Evolutionary conservation across 257 asterid species (phyloP), one percentile per base, ranked within the genome.

Genomic region (Striga asiatica): DNA sequence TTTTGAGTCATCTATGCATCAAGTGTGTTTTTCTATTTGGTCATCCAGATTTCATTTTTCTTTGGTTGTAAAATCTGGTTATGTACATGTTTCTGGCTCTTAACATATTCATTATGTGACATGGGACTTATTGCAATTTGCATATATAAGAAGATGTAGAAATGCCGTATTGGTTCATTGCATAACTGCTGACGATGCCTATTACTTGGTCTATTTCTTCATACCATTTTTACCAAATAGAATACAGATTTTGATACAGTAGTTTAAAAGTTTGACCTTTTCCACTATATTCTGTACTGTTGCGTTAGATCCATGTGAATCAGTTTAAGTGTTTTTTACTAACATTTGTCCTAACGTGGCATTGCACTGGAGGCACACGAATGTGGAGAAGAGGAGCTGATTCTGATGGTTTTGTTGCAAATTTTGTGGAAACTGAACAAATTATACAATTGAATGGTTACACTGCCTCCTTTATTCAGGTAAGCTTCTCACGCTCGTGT

Each of bases 361-460:
- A 50, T 61, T 51, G 61, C 39, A 50, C 37, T 65, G 53, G 71
- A 93, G 99, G 99, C 56, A 93, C 99, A 41, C 80, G 97, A 66
- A 76, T 93, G 99, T 93, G 99, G 99, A 83, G 97, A 83, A 93
- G 99, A 79, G 99, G 99, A 66, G 96, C 97, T 57, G 97, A 93
- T 78, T 75, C 96, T 48, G 97, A 93, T 83, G 97, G 99, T 24
- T 93, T 81, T 78, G 99, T 93, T 50, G 97, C 99, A 64, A 93
- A 93, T 73, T 93, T 93, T 68, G 99, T 88, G 78, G 99, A 93
- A 75, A 76, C 77, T 68, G 99, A 93, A 78, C 97, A 93, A 74
- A 81, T 85, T 52, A 71, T 93, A 55, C 92, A 85, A 72, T 54
- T 82, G 65, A 83, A 85, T 52, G 94, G 94, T 51, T 69, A 68